Evolutionary conservation across 2,329 filamentous ascomycete genomes (phyloP).

Genomic region (Trichophyton simii): DNA sequence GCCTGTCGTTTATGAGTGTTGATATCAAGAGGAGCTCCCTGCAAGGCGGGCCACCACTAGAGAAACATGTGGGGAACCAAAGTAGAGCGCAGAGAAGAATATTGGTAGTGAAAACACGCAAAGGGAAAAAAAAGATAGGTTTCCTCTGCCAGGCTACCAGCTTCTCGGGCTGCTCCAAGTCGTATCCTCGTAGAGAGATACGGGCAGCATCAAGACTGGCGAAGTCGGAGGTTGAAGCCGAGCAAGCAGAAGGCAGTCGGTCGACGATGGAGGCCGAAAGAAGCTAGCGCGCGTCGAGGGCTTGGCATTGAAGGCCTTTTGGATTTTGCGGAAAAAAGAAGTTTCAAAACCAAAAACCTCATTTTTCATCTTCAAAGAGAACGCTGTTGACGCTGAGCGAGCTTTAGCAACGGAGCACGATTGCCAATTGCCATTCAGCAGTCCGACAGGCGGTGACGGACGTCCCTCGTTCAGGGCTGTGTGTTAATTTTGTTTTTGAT

Average conservation of each 20-base stretch:
- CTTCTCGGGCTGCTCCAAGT: neutral
- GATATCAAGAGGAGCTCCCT: neutral
- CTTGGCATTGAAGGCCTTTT: neutral
- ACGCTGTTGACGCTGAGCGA: neutral
- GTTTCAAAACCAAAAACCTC: conserved; percentile 2
- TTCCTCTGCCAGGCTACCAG: neutral
- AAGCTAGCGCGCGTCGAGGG: neutral
- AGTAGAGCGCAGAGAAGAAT: neutral
- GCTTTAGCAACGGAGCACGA: neutral
- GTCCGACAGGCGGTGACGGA: neutral
- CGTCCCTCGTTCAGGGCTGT: neutral
- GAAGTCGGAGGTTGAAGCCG: neutral
- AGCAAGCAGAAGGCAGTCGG: neutral
- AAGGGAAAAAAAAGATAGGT: neutral
- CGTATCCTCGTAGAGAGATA: neutral
- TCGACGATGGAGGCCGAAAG: neutral
- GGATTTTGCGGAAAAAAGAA: neutral
- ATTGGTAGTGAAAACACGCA: too few relatives aligned
- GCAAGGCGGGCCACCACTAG: neutral
- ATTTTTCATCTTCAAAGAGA: neutral
- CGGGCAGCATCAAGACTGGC: neutral
- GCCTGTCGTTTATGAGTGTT: neutral
- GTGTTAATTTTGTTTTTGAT: neutral
- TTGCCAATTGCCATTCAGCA: neutral
- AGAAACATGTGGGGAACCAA: neutral